Evolutionary conservation across 768 basidiomycete genomes (phyloP).

Genomic region (Solioccasus polychromus): DNA sequence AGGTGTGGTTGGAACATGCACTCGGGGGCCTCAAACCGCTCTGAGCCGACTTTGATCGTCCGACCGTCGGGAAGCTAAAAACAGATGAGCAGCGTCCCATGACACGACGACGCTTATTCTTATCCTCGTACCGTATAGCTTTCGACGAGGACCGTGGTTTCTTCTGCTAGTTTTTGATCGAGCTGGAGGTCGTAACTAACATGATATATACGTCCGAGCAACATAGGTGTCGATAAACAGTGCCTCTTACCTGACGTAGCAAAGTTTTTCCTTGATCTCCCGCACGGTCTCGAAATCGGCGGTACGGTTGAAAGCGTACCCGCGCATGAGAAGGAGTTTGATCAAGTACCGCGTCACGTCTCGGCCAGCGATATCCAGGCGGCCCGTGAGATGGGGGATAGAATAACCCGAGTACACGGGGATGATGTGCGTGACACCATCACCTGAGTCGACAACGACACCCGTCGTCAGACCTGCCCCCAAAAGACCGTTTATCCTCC

Average conservation of each 20-base stretch:
- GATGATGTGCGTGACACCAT: constrained; percentile 98
- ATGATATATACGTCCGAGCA: constrained; percentile 1
- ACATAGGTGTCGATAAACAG: not conserved
- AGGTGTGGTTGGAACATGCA: constrained; percentile 99
- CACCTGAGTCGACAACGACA: constrained; percentile 98
- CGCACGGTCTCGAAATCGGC: constrained; percentile 99
- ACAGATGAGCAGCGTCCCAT: constrained; percentile 6
- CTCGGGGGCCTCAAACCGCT: constrained; percentile 98
- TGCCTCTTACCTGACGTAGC: constrained; percentile 82
- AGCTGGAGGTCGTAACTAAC: constrained; percentile 92
- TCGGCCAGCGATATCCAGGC: constrained; percentile 95
- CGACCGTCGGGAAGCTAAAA: constrained; percentile 90
- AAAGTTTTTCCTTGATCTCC: constrained; percentile 98
- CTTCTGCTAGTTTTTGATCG: constrained; percentile 89
- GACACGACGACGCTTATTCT: not conserved
- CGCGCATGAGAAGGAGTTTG: constrained; percentile 99
- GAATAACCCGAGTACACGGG: constrained; percentile 98
- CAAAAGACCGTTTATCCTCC: not conserved
- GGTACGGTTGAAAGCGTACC: constrained; percentile 99
- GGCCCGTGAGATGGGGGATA: constrained; percentile 89
- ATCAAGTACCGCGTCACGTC: constrained; percentile 99
- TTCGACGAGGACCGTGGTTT: constrained; percentile 95
- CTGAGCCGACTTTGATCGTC: constrained; percentile 94
- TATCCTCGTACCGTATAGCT: constrained; percentile 86
- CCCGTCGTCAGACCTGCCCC: constrained; percentile 91